Conservation (phyloP, 2,329 filamentous ascomycete species). For the Tolypocladium album region DNA sequence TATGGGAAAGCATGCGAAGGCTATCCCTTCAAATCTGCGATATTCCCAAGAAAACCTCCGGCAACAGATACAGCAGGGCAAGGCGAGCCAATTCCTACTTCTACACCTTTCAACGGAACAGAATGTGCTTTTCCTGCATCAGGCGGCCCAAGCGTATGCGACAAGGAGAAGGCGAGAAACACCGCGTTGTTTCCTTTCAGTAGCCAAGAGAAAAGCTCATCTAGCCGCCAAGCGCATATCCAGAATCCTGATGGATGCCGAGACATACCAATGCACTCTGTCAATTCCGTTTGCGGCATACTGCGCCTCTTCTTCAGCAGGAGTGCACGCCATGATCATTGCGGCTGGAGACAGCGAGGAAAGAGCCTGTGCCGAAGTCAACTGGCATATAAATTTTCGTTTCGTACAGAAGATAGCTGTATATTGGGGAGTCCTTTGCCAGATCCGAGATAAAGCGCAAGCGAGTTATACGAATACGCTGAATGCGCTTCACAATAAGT, state of each 20-base stretch:
- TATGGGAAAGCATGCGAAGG: neutral
- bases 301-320: neutral
- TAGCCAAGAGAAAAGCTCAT: neutral
- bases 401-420: neutral
- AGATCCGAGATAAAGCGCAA: neutral
- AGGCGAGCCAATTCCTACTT: neutral
- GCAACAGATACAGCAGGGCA: neutral
- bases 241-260: neutral
- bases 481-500: neutral
- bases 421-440: neutral
- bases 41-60: neutral
- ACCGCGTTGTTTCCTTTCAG: neutral
- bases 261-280: neutral
- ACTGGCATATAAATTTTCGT: neutral
- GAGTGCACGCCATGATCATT: neutral
- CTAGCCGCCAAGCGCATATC: neutral
- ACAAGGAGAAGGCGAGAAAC: neutral
- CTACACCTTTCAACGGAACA: neutral
- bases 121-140: neutral
- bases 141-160: neutral
- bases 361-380: neutral
- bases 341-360: neutral
- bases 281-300: neutral
- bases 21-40: neutral
- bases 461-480: neutral